Evolutionary conservation across 2,329 filamentous ascomycete species (phyloP).

Genomic region (Thermomyces lanuginosus): DNA sequence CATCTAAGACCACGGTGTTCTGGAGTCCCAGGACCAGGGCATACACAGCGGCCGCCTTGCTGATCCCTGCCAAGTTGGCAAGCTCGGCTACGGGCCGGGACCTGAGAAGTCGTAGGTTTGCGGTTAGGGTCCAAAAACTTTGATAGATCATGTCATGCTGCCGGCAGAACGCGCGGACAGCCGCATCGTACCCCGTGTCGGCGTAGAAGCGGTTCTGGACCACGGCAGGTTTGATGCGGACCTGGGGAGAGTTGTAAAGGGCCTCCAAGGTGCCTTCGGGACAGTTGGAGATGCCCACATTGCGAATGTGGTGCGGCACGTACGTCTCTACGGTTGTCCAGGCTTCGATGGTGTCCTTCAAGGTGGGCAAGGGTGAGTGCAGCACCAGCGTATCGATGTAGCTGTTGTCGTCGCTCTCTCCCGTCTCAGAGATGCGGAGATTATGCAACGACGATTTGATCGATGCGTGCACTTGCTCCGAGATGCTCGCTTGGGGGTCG

Average conservation of each 20-base stretch:
- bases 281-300: conserved; percentile 63
- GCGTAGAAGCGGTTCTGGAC: conserved; percentile 63
- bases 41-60: conserved; percentile 37
- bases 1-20: conserved; percentile 37
- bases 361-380: conserved; percentile 38
- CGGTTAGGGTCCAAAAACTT: conserved; percentile 46
- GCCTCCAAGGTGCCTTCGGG: conserved; percentile 39
- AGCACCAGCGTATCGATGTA: conserved; percentile 45
- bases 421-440: conserved; percentile 28
- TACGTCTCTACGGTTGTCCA: conserved; percentile 52
- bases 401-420: conserved; percentile 27
- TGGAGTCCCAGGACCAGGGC: conserved; percentile 38
- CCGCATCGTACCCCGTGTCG: conserved; percentile 42
- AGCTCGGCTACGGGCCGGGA: conserved; percentile 35
- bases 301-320: conserved; percentile 46
- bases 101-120: conserved; percentile 36
- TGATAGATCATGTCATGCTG: conserved; percentile 40
- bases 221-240: conserved; percentile 40
- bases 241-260: conserved; percentile 29
- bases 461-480: conserved; percentile 50
- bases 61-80: conserved; percentile 28
- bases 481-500: conserved; percentile 39
- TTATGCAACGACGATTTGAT: conserved; percentile 50
- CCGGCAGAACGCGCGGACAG: conserved; percentile 41
- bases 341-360: conserved; percentile 41